Conservation (phyloP, 176 grass and related monocot genomes). For the Hordeum vulgare region DNA sequence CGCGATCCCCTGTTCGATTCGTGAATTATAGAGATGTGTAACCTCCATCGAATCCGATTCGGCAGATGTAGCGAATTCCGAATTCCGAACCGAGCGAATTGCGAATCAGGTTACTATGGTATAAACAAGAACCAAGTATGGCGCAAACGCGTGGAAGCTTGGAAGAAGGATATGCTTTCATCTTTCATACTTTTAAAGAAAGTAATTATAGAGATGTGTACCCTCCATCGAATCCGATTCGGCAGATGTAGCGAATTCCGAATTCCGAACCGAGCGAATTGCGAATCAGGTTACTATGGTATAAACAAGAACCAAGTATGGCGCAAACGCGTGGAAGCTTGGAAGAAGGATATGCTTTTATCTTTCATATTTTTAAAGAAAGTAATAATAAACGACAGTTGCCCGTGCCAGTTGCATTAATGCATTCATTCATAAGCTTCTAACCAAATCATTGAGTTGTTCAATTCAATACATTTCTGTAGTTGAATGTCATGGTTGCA, state of each 20-base stretch:
- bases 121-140: not conserved
- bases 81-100: too few relatives aligned
- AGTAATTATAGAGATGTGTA: not conserved
- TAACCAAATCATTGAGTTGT: not conserved
- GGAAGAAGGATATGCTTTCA: not conserved
- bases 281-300: too few relatives aligned
- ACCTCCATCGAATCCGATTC: too few relatives aligned
- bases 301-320: not conserved
- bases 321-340: not conserved
- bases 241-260: too few relatives aligned
- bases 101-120: too few relatives aligned
- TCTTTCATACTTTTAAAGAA: conserved; percentile 8
- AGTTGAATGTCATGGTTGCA: conserved; percentile 7
- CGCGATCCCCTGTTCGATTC: too few relatives aligned
- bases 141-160: not conserved
- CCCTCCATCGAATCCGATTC: too few relatives aligned
- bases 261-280: too few relatives aligned
- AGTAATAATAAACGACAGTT: not conserved
- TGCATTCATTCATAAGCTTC: conserved; percentile 4
- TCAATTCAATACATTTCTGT: conserved; percentile 1
- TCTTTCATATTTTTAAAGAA: conserved; percentile 9
- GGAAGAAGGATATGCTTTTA: not conserved
- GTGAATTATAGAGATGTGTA: too few relatives aligned
- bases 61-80: too few relatives aligned
- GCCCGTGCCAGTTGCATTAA: not conserved